Conservation (phyloP, 1,139 yeast species). For the Pichia sp. region DNA sequence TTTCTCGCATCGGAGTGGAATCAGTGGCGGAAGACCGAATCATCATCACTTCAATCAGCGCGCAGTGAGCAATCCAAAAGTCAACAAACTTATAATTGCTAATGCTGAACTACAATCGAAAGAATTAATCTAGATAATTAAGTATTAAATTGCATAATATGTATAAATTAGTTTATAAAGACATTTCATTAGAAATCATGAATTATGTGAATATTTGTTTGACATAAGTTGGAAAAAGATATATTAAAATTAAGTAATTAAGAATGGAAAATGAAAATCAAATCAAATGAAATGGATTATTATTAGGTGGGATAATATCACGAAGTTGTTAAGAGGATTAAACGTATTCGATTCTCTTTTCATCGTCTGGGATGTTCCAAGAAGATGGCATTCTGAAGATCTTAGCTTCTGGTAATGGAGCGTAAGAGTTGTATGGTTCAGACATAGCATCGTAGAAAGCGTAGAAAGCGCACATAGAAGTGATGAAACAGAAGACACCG, state of each 20-base stretch:
- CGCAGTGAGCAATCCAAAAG: too few species aligned
- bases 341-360: conserved; percentile 22
- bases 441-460: conserved; percentile 32
- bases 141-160: too few species aligned
- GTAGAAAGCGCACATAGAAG: conserved; percentile 45
- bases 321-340: conserved; percentile 8
- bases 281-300: not conserved
- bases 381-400: conserved; percentile 34
- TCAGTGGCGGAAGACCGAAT: too few species aligned
- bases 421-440: conserved; percentile 27
- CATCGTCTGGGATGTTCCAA: conserved; percentile 25
- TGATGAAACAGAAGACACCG: conserved; percentile 43
- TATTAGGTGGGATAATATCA: not conserved
- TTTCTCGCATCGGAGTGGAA: too few species aligned
- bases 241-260: not conserved
- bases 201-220: too few species aligned
- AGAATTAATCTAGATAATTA: too few species aligned
- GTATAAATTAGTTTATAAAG: not conserved
- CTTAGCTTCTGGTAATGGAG: conserved; percentile 30
- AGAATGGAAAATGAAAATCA: not conserved
- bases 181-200: too few species aligned
- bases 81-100: too few species aligned
- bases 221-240: too few species aligned
- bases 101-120: too few species aligned
- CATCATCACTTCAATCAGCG: too few species aligned